Percentiles rank a stretch among this genome's conserved stretches.
Conservation (phyloP, 371 early-diverging fungal genomes). For the Quaeritorhiza haematococci region DNA sequence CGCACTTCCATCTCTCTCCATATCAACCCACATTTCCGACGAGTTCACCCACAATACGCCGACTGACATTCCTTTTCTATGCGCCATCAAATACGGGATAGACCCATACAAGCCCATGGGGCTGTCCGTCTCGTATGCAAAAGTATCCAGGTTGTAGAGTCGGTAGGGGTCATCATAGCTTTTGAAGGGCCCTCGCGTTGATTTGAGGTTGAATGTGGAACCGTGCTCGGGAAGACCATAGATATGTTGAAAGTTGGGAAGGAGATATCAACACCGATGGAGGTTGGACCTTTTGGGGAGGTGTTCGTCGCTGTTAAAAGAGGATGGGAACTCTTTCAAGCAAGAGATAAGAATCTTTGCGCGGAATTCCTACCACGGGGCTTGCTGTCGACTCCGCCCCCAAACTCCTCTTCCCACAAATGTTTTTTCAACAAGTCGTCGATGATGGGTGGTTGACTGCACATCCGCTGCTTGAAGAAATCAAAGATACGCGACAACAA, state of each 20-base stretch:
- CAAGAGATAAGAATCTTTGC: conserved; percentile 3
- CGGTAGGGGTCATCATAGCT: conserved; percentile 93
- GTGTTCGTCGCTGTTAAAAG: no score
- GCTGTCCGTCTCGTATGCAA: conserved; percentile 88
- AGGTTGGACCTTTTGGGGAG: conserved; percentile 70
- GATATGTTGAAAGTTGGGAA: conserved; percentile 78
- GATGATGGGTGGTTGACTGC: no score
- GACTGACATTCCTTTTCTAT: conserved; percentile 55
- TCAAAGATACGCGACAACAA: background rate
- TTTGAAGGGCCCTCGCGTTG: no score
- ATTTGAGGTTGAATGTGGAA: conserved; percentile 71
- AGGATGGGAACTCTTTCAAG: no score
- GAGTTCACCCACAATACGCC: conserved; percentile 90
- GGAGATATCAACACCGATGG: conserved; percentile 86
- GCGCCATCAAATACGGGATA: conserved; percentile 89
- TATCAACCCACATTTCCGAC: conserved; percentile 96
- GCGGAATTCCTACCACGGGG: conserved; percentile 80
- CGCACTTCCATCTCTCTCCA: conserved; percentile 69
- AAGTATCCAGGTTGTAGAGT: conserved; percentile 96
- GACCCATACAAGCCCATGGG: conserved; percentile 95
- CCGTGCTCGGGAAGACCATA: conserved; percentile 97
- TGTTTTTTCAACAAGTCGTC: conserved; percentile 50
- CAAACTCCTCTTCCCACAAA: conserved; percentile 86
- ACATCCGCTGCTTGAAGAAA: conserved; percentile 34
- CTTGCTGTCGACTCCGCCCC: conserved; percentile 80